Evolutionary conservation across 2,329 filamentous ascomycete genomes (phyloP).

Genomic region (Diaporthe batatas): DNA sequence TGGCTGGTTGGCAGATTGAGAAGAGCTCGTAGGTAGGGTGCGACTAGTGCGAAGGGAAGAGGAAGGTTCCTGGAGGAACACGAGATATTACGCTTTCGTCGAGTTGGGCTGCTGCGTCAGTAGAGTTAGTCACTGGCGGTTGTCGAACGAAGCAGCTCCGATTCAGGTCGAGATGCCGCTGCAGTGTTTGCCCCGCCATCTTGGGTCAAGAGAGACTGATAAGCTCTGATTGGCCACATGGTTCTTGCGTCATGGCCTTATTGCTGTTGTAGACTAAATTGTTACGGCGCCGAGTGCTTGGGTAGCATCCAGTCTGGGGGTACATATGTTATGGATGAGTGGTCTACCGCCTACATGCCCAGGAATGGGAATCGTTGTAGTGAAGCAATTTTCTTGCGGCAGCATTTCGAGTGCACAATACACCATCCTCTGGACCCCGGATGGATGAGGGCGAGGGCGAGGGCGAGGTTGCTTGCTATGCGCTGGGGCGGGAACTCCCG

Average conservation of each 20-base stretch:
- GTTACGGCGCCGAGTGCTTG: background rate
- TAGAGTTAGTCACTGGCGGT: background rate
- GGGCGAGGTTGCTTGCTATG: background rate
- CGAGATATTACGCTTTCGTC: background rate
- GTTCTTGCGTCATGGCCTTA: slow-evolving; percentile 43
- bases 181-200: slow-evolving; percentile 43
- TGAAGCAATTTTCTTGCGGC: no score
- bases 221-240: slow-evolving; percentile 44
- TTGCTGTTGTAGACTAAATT: background rate
- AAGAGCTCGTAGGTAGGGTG: background rate
- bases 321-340: background rate
- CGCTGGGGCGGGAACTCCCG: background rate
- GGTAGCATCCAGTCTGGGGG: background rate
- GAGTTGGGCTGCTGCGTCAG: slow-evolving; percentile 10
- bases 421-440: background rate
- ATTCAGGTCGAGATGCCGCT: slow-evolving; percentile 36
- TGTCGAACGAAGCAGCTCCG: slow-evolving; percentile 27
- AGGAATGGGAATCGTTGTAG: background rate
- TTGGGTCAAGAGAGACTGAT: slow-evolving; percentile 39
- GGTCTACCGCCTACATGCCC: background rate
- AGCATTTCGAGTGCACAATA: background rate
- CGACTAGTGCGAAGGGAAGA: background rate
- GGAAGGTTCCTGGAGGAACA: no score
- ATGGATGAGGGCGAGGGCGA: background rate
- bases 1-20: background rate